Percentiles rank a stretch among this genome's conserved stretches.
phyloP scores from a whole-genome alignment of 805 yeast species.

The Kluyveromyces nonfermentans region DNA sequence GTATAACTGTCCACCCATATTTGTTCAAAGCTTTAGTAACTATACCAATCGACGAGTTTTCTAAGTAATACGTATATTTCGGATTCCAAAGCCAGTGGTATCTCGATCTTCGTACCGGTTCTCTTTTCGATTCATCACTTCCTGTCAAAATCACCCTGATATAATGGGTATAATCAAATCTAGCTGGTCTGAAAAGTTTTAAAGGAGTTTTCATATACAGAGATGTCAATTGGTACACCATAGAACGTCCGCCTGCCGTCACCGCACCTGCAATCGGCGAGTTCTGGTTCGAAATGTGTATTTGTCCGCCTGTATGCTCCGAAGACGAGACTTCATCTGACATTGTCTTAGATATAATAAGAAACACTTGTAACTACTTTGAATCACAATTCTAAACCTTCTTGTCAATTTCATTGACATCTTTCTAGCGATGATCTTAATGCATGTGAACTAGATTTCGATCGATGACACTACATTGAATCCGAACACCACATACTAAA shows the following conservation, averaged over 20 bases:
- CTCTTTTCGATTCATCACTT: slow-evolving; percentile 6
- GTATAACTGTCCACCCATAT: slow-evolving; percentile 83
- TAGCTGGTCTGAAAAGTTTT: slow-evolving; percentile 80
- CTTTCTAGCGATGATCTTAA: too few species aligned
- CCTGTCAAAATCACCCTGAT: slow-evolving; percentile 42
- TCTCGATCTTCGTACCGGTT: not conserved
- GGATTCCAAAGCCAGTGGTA: slow-evolving; percentile 7
- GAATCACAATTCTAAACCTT: too few species aligned
- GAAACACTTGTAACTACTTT: too few species aligned
- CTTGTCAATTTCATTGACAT: too few species aligned
- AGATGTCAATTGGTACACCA: slow-evolving; percentile 68
- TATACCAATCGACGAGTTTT: slow-evolving; percentile 76
- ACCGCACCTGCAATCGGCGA: slow-evolving; percentile 62
- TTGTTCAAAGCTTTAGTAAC: slow-evolving; percentile 57
- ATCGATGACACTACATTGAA: too few species aligned
- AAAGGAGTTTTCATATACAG: slow-evolving; percentile 74
- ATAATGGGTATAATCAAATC: slow-evolving; percentile 77
- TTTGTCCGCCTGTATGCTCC: not conserved
- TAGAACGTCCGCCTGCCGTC: slow-evolving; percentile 79
- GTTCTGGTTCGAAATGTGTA: slow-evolving; percentile 18
- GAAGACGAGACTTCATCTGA: not conserved
- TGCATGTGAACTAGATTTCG: too few species aligned
- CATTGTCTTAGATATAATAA: not conserved
- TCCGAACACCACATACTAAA: too few species aligned
- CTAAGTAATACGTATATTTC: slow-evolving; percentile 31